Conservation (phyloP, 306 rosid genomes). For the Lupinus albus region DNA sequence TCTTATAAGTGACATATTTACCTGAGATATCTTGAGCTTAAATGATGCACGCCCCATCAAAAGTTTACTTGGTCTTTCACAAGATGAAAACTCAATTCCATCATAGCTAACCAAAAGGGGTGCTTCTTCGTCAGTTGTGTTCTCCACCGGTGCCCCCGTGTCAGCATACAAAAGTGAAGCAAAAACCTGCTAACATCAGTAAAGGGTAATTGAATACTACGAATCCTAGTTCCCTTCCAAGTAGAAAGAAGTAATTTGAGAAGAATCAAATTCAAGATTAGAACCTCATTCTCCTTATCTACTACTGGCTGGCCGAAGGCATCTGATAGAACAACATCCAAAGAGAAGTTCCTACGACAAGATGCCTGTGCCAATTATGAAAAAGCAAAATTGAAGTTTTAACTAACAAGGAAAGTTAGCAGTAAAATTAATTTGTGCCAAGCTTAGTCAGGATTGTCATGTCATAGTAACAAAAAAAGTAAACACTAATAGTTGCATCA, state of each 20-base stretch:
- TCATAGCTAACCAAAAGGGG: slow-evolving; percentile 81
- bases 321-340: slow-evolving; percentile 73
- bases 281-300: slow-evolving; percentile 73
- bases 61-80: slow-evolving; percentile 70
- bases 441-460: neutral
- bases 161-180: slow-evolving; percentile 84
- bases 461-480: slow-evolving; percentile 15
- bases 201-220: slow-evolving; percentile 28
- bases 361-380: slow-evolving; percentile 72
- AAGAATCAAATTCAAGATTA: slow-evolving; percentile 32
- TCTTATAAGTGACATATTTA: slow-evolving; percentile 40
- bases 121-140: slow-evolving; percentile 76
- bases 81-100: slow-evolving; percentile 75
- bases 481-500: slow-evolving; percentile 2
- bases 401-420: slow-evolving; percentile 31
- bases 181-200: slow-evolving; percentile 61
- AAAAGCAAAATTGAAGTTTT: slow-evolving; percentile 38
- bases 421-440: slow-evolving; percentile 3
- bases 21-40: slow-evolving; percentile 97
- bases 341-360: slow-evolving; percentile 85
- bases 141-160: slow-evolving; percentile 72
- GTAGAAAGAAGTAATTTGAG: slow-evolving; percentile 29
- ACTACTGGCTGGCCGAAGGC: slow-evolving; percentile 64
- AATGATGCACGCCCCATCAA: slow-evolving; percentile 88
- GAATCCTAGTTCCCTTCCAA: slow-evolving; percentile 20